Evolutionary conservation across 495 filamentous ascomycete genomes (phyloP).

Genomic region (Pyrenula aspistea): DNA sequence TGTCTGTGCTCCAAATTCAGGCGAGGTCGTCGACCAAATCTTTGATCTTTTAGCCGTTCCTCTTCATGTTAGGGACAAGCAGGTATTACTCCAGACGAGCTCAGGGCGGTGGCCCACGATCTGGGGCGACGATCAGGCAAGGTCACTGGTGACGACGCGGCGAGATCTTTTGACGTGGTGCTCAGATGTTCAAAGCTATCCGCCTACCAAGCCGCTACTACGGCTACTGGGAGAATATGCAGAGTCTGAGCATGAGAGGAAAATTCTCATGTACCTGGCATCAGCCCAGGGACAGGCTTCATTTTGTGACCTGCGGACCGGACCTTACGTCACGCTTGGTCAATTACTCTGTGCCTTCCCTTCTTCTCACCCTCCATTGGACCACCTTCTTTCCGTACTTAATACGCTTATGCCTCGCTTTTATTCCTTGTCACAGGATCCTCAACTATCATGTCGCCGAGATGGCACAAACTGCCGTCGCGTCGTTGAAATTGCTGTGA

Average conservation of each 20-base stretch:
- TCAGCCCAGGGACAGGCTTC: slow-evolving; percentile 84
- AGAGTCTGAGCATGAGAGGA: slow-evolving; percentile 66
- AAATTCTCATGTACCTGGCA: slow-evolving; percentile 72
- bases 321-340: slow-evolving; percentile 66
- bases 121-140: slow-evolving; percentile 83
- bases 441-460: slow-evolving; percentile 62
- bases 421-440: slow-evolving; percentile 95
- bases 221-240: slow-evolving; percentile 81
- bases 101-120: slow-evolving; percentile 92
- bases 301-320: slow-evolving; percentile 92
- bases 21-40: slow-evolving; percentile 66
- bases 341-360: slow-evolving; percentile 91
- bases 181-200: slow-evolving; percentile 81
- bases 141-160: slow-evolving; percentile 76
- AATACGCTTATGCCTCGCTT: slow-evolving; percentile 90
- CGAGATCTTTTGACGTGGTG: slow-evolving; percentile 92
- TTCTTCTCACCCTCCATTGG: slow-evolving; percentile 73
- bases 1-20: slow-evolving; percentile 76
- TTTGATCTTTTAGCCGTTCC: slow-evolving; percentile 71
- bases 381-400: slow-evolving; percentile 67
- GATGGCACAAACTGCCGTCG: slow-evolving; percentile 62
- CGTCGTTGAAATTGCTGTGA: slow-evolving; percentile 87
- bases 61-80: slow-evolving; percentile 66
- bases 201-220: slow-evolving; percentile 80
- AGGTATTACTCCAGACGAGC: slow-evolving; percentile 61